phyloP scores from a whole-genome alignment of 768 basidiomycete species.

The Calocera cornea region DNA sequence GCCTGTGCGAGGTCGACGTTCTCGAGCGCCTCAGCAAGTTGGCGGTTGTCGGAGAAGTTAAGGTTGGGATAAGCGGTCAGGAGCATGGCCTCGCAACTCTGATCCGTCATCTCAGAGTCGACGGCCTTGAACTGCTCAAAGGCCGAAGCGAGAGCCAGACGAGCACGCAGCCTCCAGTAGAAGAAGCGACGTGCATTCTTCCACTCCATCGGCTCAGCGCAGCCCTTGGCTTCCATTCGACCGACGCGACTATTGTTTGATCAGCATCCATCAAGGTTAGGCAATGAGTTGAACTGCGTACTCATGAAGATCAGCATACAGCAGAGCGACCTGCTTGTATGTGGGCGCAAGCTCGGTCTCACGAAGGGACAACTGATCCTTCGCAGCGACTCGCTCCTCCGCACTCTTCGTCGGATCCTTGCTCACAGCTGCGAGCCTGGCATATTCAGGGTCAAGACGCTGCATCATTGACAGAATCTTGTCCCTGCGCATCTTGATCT shows the following conservation, averaged over 20 bases:
- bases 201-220: conserved; percentile 77
- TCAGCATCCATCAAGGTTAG: conserved; percentile 1
- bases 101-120: conserved; percentile 52
- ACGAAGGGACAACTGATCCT: conserved; percentile 53
- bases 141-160: conserved; percentile 53
- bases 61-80: conserved; percentile 44
- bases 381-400: conserved; percentile 60
- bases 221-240: conserved; percentile 96
- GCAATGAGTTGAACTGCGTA: conserved; percentile 30
- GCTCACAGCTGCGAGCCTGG: conserved; percentile 63
- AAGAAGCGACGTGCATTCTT: conserved; percentile 78
- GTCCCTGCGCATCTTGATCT: conserved; percentile 95
- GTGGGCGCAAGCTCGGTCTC: conserved; percentile 74
- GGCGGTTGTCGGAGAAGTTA: conserved; percentile 39
- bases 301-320: conserved; percentile 96
- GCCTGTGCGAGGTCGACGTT: conserved; percentile 52
- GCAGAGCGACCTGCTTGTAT: conserved; percentile 84
- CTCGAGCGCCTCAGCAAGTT: conserved; percentile 54
- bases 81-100: conserved; percentile 57
- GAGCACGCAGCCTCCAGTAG: conserved; percentile 88
- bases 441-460: conserved; percentile 75
- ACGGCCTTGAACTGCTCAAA: conserved; percentile 52
- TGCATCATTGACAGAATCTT: conserved; percentile 87
- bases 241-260: conserved; percentile 58
- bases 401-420: conserved; percentile 57